Evolutionary conservation across 495 filamentous ascomycete species (phyloP).

Genomic region (Coniosporium apollinis): DNA sequence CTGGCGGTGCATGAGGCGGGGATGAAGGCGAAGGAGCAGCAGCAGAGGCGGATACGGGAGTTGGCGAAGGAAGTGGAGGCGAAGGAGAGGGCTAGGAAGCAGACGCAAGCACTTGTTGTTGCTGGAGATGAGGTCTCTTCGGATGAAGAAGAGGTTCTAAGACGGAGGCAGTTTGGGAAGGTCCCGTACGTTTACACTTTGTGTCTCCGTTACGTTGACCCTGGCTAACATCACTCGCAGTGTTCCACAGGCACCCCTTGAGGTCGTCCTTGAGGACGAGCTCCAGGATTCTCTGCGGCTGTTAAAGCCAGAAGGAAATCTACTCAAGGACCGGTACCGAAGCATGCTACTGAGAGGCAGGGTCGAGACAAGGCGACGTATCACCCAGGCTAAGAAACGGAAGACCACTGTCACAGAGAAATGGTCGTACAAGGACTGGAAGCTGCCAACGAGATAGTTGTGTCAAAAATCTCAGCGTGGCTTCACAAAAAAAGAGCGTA

Average conservation of each 20-base stretch:
- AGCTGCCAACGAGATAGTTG: too few species aligned
- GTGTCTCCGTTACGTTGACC: not conserved
- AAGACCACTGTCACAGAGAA: conserved; percentile 76
- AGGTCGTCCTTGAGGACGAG: conserved; percentile 84
- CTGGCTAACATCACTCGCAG: conserved; percentile 17
- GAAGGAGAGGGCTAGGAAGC: conserved; percentile 29
- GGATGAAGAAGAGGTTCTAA: conserved; percentile 42
- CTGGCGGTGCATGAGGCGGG: conserved; percentile 50
- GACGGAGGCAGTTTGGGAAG: conserved; percentile 63
- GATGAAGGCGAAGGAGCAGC: conserved; percentile 50
- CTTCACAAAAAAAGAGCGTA: too few species aligned
- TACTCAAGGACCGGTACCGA: conserved; percentile 80
- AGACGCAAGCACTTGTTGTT: conserved; percentile 25
- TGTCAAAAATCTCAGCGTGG: too few species aligned
- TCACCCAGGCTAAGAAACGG: conserved; percentile 61
- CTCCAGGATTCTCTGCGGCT: conserved; percentile 76
- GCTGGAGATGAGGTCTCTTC: conserved; percentile 29
- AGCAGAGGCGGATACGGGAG: conserved; percentile 46
- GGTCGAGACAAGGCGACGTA: conserved; percentile 61
- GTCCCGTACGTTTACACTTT: conserved; percentile 30
- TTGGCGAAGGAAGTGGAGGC: conserved; percentile 46
- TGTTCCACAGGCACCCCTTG: conserved; percentile 61
- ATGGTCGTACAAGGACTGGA: conserved; percentile 93
- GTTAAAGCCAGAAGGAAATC: conserved; percentile 86
- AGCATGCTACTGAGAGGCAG: conserved; percentile 78